Base-by-base conservation (phyloP, 768 basidiomycete genomes). In the Rhodosporidiobolus sp. region DNA sequence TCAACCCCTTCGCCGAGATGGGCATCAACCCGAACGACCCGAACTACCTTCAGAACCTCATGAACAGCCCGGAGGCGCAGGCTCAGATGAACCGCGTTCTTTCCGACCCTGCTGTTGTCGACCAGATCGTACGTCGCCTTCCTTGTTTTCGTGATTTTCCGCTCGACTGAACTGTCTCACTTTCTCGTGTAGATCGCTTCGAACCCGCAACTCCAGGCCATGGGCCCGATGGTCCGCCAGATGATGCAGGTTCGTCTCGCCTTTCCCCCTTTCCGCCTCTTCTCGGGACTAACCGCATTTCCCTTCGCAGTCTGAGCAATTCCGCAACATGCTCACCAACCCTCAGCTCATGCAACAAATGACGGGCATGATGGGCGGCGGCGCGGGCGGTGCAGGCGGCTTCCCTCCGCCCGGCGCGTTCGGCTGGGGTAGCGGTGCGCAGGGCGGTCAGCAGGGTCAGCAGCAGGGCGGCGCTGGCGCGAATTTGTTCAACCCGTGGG, bases 1-100 rank as follows among this genome's bases (percentile, higher is more conserved):
- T 94, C 79, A 97, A 98, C 78, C 95, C 96, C 0, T 98, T 99
- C 78, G 85, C 89, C 0, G 89, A 89, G 8, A 88, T 95, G 87
- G 95, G 94, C 2, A 61, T 95, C 55, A 99, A 99, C 79, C 84
- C 86, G 8, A 91, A 91, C 77, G 95, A 97, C 80, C 75, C 58
- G 14, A 69, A 68, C 49, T 11, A 77, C 92, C 90, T 94, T 81
- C 89, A 92, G 79, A 84, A 84, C 38, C 89, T 97, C 90, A 86
- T 96, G 85, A 87, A 89, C 63, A 78, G 74, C 67, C 82, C 82
- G 2, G 85, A 91, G 73, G 93, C 94, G 77, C 80, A 94, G 52
- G 87, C 90, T 73, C 90, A 94, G 81, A 95, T 99, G 90, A 87
- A 89, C 14, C 79, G 84, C 22, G 85, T 93, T 81, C 89, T 98